Base-by-base conservation (phyloP, 768 basidiomycete species). In the Collybia sp. region DNA sequence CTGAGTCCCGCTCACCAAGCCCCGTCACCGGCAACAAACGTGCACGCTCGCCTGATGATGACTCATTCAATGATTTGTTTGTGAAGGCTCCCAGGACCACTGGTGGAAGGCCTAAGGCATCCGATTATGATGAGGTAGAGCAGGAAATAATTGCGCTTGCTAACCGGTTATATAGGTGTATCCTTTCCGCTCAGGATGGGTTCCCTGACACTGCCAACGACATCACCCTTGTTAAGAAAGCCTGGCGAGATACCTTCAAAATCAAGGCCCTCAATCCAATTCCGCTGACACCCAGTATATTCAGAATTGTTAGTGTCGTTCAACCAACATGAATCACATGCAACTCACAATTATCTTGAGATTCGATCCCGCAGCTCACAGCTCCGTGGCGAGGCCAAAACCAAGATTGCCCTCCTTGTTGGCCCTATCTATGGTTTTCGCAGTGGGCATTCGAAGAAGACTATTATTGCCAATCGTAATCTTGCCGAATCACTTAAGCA, bases 71-170 rank as follows among this genome's bases (percentile, higher is more conserved):
- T 8, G 4, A 25, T 3, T 25, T 25, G 25, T 25, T 25, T 25
- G 8, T 25, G 25, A 25, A 8, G 25, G 25, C 8, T 25, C 25
- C 25, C 25, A 3, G 4, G 25, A 8, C 4, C 25, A 8, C 4
- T 10, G 10, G 10, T 6, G 51, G 51, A 35, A 17, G 48, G 13
- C 54, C 48, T 11, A 55, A 55, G 44, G 59, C 55, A 10, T 51
- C 45, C 2, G 53, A 59, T 43, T 58, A 44, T 32, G 49, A 58
- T 12, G 40, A 50, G 5, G 40, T 49, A 8, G 49, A 47, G 0
- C 49, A 59, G 44, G 52, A 60, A 16, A 25, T 57, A 5, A 50
- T 63, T n/a, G 40, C 43, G 8, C 47, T 42, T 5, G 58, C 63
- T 12, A 49, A 36, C 10, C 42, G 37, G 0, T 12, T 48, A 32